phyloP scores from a whole-genome alignment of 768 basidiomycete species.

The Sistotremastrum suecicum region DNA sequence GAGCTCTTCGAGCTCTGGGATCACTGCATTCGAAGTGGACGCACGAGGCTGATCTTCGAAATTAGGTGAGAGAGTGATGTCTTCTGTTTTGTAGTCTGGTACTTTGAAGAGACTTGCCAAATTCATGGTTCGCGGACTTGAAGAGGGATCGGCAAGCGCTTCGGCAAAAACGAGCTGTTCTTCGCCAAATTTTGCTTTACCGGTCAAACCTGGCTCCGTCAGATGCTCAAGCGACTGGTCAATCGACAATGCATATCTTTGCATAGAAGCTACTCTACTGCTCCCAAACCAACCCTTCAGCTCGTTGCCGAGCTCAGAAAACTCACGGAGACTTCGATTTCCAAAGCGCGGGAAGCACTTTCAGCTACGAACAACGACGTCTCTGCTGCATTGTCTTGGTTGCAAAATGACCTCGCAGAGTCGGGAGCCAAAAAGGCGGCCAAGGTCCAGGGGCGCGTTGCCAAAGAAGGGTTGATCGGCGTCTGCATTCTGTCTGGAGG shows the following conservation, averaged over 20 bases:
- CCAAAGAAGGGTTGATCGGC: constrained; percentile 69
- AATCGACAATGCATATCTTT: too few relatives aligned
- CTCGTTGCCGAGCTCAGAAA: constrained; percentile 82
- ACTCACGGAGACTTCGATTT: constrained; percentile 65
- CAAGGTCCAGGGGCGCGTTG: constrained; percentile 63
- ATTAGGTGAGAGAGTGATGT: too few relatives aligned
- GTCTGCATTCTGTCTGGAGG: constrained; percentile 62
- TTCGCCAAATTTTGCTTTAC: too few relatives aligned
- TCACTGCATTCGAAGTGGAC: too few relatives aligned
- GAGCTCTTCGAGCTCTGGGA: too few relatives aligned
- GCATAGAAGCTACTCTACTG: constrained; percentile 36
- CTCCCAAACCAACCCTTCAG: constrained; percentile 48
- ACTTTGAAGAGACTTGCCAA: too few relatives aligned
- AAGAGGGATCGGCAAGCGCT: too few relatives aligned
- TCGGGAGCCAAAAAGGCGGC: constrained; percentile 71
- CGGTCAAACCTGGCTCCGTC: background rate
- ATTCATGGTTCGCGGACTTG: too few relatives aligned
- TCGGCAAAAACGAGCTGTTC: too few relatives aligned
- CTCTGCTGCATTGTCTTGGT: constrained; percentile 62
- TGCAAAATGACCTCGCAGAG: constrained; percentile 54
- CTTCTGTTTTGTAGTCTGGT: too few relatives aligned
- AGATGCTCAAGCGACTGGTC: background rate
- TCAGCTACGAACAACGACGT: constrained; percentile 59
- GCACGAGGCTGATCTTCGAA: too few relatives aligned
- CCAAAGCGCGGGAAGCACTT: constrained; percentile 83